phyloP scores from a whole-genome alignment of 768 basidiomycete species.

The Trametes cubensis region DNA sequence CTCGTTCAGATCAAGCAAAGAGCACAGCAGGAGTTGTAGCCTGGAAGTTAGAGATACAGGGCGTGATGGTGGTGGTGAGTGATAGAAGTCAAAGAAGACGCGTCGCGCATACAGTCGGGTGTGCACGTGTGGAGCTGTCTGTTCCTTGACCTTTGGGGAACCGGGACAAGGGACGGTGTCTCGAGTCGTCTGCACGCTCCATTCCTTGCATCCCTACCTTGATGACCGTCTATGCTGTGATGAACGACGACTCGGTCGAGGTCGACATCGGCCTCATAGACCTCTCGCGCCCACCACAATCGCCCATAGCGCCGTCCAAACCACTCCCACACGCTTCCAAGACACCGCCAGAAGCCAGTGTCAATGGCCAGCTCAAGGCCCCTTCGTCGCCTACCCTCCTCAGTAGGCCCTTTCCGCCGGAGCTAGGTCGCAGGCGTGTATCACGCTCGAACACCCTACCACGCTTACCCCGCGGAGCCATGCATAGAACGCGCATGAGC shows the following conservation, averaged over 20 bases:
- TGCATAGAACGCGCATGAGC: conserved; percentile 29
- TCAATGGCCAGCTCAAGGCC: conserved; percentile 32
- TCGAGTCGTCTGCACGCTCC: not conserved
- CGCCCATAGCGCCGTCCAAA: conserved; percentile 11
- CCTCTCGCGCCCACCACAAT: conserved; percentile 22
- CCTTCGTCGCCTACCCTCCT: conserved; percentile 38
- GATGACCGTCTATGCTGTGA: conserved; percentile 3
- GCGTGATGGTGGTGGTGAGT: not conserved
- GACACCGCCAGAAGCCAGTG: not conserved
- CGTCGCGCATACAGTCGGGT: conserved; percentile 20
- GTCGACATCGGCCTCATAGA: conserved; percentile 33
- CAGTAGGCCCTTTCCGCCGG: conserved; percentile 9
- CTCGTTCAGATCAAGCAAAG: not conserved
- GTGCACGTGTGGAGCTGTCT: conserved; percentile 6
- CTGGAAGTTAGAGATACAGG: not conserved
- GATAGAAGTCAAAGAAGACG: not conserved
- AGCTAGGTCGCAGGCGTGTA: conserved; percentile 31
- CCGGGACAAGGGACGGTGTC: not conserved
- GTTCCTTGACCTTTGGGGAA: not conserved
- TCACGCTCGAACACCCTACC: conserved; percentile 53
- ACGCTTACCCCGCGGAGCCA: conserved; percentile 35
- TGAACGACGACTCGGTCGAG: conserved; percentile 27
- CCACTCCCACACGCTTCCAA: conserved; percentile 5
- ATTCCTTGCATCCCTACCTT: not conserved
- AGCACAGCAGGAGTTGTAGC: not conserved